phyloP scores from a whole-genome alignment of 208 protist genomes.

The Naegleria lovaniensis region DNA sequence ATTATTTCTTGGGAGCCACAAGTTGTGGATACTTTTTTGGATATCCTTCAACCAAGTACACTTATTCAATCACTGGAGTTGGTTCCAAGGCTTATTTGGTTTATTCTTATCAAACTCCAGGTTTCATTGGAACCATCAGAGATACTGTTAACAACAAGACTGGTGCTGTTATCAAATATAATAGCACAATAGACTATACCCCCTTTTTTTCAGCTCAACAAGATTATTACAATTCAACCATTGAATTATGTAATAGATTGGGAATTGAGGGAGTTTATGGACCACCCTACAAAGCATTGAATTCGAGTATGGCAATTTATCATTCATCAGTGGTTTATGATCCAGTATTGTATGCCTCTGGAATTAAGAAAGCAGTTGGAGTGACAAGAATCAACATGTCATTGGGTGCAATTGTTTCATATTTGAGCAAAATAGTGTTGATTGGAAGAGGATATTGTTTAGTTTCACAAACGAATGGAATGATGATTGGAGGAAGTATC shows the following conservation, averaged over 20 bases:
- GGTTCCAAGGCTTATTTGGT: background rate
- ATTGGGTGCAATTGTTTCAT: background rate
- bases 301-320: background rate
- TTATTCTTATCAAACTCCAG: background rate
- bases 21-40: background rate
- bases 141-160: background rate
- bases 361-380: background rate
- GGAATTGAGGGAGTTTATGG: background rate
- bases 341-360: background rate
- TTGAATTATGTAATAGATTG: background rate
- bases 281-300: background rate
- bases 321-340: background rate
- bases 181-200: background rate
- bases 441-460: background rate
- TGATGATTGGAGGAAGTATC: background rate
- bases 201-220: background rate
- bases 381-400: background rate
- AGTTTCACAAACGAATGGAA: background rate
- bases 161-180: background rate
- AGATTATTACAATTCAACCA: background rate
- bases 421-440: background rate
- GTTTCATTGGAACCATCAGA: background rate
- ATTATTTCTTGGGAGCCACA: background rate
- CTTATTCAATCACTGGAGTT: background rate
- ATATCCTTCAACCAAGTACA: background rate